These are phyloP conservation scores for Colletotrichum viniferum DNA, from an alignment of 2,329 filamentous ascomycete species.

Conservation along the genomic window DNA sequence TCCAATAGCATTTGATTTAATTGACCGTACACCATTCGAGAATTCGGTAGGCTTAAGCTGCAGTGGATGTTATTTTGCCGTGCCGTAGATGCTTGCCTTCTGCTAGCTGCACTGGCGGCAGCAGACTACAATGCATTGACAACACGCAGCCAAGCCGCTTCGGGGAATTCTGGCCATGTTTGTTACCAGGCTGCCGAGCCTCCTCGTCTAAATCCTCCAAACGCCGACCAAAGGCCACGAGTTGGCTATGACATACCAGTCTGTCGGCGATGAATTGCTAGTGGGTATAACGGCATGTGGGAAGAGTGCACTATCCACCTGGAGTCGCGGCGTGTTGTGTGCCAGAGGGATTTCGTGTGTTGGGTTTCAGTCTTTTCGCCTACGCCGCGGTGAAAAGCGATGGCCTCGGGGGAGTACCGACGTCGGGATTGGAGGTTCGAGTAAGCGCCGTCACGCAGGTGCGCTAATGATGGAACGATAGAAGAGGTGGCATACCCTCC, in stretches of 20 bases:
- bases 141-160: background rate
- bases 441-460: background rate
- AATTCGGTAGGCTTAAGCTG: background rate
- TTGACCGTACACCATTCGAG: background rate
- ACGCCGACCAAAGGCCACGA: background rate
- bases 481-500: background rate
- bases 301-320: background rate
- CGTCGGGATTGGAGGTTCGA: background rate
- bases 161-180: background rate
- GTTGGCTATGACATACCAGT: background rate
- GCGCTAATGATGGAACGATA: background rate
- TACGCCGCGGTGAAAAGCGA: background rate
- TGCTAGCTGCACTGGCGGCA: background rate
- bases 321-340: slow-evolving; percentile 6
- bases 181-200: background rate
- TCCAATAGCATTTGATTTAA: background rate
- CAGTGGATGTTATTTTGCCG: background rate
- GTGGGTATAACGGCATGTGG: background rate
- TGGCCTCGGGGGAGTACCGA: background rate
- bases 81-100: background rate
- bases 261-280: background rate
- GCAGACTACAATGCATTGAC: background rate
- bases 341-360: slow-evolving; percentile 13
- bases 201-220: background rate
- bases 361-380: slow-evolving; percentile 1